Percentiles rank a stretch among this genome's conserved stretches.
Evolutionary conservation across 202 grass and related monocot genomes (phyloP).

Genomic region (Bolboschoenoplectus hybrid): DNA sequence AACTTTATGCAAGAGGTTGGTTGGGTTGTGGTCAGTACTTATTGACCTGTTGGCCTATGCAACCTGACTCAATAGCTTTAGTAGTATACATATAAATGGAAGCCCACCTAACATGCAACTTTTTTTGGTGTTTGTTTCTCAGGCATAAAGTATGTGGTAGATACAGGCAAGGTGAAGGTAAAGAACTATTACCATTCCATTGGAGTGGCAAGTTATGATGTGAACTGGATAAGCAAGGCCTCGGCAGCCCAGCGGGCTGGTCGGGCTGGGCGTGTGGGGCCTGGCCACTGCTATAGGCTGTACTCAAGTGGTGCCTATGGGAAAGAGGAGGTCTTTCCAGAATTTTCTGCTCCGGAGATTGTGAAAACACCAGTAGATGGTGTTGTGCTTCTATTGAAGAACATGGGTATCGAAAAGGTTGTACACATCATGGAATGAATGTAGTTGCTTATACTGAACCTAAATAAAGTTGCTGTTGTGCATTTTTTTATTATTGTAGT

Average conservation of each 20-base stretch:
- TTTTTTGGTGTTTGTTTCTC: slow-evolving; percentile 20
- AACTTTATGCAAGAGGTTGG: neutral
- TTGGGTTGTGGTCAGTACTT: neutral
- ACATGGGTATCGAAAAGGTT: slow-evolving; percentile 89
- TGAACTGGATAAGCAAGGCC: slow-evolving; percentile 97
- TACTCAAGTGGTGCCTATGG: slow-evolving; percentile 89
- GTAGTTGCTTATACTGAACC: slow-evolving; percentile 14
- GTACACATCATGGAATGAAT: slow-evolving; percentile 5
- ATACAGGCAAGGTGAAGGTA: slow-evolving; percentile 96
- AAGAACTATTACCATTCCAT: slow-evolving; percentile 83
- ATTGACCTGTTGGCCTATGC: neutral
- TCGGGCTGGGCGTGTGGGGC: slow-evolving; percentile 87
- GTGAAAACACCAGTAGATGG: slow-evolving; percentile 89
- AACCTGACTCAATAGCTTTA: neutral
- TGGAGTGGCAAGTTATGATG: slow-evolving; percentile 82
- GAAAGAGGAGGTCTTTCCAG: slow-evolving; percentile 92
- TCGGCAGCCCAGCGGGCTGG: slow-evolving; percentile 86
- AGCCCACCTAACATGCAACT: neutral
- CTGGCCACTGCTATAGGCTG: slow-evolving; percentile 91
- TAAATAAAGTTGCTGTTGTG: neutral
- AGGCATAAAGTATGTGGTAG: slow-evolving; percentile 93
- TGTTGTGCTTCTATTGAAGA: slow-evolving; percentile 91
- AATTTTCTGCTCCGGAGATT: slow-evolving; percentile 87
- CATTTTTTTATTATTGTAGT: neutral
- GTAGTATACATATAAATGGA: slow-evolving; percentile 9